These are phyloP conservation scores for Zasmidium citrigriseum DNA, from an alignment of 2,329 filamentous ascomycete species.

Conservation along the genomic window DNA sequence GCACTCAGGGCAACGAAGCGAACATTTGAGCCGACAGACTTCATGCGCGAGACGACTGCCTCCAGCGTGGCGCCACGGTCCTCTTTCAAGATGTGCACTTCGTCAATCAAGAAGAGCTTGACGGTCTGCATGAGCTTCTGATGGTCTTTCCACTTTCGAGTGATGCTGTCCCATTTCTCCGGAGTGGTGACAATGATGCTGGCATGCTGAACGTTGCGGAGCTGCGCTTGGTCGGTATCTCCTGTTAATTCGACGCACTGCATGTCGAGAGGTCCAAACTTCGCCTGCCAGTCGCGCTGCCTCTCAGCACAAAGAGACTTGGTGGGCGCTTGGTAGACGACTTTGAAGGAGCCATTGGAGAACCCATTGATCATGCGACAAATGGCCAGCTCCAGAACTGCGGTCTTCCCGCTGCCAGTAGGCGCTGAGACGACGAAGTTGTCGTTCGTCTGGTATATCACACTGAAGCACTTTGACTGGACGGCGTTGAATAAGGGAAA, in stretches of 20 bases:
- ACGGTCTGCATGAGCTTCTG: slow-evolving; percentile 72
- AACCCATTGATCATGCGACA: slow-evolving; percentile 66
- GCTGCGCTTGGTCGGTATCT: slow-evolving; percentile 69
- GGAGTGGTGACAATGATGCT: slow-evolving; percentile 85
- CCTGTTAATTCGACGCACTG: slow-evolving; percentile 78
- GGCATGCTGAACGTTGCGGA: slow-evolving; percentile 69
- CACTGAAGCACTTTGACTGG: slow-evolving; percentile 75
- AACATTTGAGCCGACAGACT: slow-evolving; percentile 71
- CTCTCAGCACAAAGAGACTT: slow-evolving; percentile 80
- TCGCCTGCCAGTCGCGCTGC: slow-evolving; percentile 73
- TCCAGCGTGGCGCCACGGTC: slow-evolving; percentile 77
- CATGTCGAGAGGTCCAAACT: slow-evolving; percentile 68
- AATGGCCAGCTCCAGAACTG: slow-evolving; percentile 77
- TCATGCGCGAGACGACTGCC: slow-evolving; percentile 84
- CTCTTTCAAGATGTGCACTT: slow-evolving; percentile 85
- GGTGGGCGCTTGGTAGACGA: slow-evolving; percentile 82
- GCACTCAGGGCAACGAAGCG: slow-evolving; percentile 81
- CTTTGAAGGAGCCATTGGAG: slow-evolving; percentile 67
- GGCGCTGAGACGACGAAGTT: slow-evolving; percentile 81
- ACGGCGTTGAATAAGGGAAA: slow-evolving; percentile 79
- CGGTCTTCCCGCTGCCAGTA: slow-evolving; percentile 85
- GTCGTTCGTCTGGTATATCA: slow-evolving; percentile 66
- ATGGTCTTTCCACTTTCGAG: slow-evolving; percentile 83
- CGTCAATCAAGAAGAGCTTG: slow-evolving; percentile 80
- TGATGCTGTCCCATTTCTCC: slow-evolving; percentile 91